Conservation (phyloP, 2,329 filamentous ascomycete species). For the Monosporascus sp. region DNA sequence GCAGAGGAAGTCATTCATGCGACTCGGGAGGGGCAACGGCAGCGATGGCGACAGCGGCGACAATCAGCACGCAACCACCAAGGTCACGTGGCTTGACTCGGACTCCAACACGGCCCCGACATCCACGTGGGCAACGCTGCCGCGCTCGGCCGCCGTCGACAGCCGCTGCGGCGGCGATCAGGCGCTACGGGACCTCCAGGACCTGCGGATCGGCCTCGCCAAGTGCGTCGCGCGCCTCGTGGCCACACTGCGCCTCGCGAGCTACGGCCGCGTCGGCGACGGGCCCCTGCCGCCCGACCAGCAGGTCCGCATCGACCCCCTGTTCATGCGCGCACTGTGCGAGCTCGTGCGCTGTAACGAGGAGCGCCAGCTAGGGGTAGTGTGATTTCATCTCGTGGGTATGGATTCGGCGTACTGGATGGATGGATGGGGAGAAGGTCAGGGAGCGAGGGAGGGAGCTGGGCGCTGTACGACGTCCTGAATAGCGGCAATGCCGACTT, state of each 20-base stretch:
- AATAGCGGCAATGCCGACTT: too few species aligned
- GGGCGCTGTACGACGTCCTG: too few species aligned
- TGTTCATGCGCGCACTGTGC: conserved; percentile 35
- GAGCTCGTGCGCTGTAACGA: conserved; percentile 38
- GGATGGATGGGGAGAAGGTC: too few species aligned
- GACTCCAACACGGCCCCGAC: conserved; percentile 4
- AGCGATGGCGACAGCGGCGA: conserved; percentile 3
- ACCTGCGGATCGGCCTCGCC: conserved; percentile 44
- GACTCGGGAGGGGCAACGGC: conserved; percentile 1
- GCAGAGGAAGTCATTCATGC: conserved; percentile 10
- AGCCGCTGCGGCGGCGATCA: conserved; percentile 7
- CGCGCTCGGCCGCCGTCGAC: neutral
- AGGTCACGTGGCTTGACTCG: neutral
- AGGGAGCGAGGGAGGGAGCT: too few species aligned
- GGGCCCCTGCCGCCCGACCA: conserved; percentile 1
- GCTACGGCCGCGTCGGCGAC: conserved; percentile 3
- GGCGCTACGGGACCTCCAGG: conserved; percentile 23
- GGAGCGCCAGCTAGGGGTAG: conserved; percentile 16
- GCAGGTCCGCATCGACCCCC: conserved; percentile 19
- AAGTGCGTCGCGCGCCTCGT: conserved; percentile 47
- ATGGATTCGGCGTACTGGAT: too few species aligned
- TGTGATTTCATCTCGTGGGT: too few species aligned
- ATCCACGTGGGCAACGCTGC: neutral
- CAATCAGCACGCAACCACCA: conserved; percentile 2
- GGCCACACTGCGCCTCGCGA: conserved; percentile 36